Evolutionary conservation across 2,329 filamentous ascomycete genomes (phyloP).

Genomic region (Drechslerella dactyloides): DNA sequence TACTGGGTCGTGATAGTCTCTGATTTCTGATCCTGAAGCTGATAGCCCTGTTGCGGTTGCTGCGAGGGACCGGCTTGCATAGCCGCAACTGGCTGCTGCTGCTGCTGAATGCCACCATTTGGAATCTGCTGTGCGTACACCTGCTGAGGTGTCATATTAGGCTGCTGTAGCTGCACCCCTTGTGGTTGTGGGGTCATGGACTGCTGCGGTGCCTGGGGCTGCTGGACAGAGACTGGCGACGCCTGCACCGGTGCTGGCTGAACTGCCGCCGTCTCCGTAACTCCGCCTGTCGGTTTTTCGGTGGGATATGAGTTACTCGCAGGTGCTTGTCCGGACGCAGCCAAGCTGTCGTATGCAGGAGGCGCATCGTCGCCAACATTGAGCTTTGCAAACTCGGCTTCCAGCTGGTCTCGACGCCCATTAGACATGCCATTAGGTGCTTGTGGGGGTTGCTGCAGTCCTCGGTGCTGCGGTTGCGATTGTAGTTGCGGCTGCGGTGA

Average conservation of each 20-base stretch:
- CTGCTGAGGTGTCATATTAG: constrained; percentile 51
- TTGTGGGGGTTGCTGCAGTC: constrained; percentile 9
- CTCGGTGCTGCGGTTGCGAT: not conserved
- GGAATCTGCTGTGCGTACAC: constrained; percentile 53
- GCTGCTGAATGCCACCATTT: constrained; percentile 57
- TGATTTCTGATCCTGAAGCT: constrained; percentile 56
- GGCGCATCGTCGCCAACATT: constrained; percentile 78
- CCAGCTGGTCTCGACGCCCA: constrained; percentile 45
- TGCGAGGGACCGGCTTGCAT: constrained; percentile 64
- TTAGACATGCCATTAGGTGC: not conserved
- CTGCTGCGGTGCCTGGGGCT: constrained; percentile 46
- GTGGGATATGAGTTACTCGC: constrained; percentile 33
- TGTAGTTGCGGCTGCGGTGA: constrained; percentile 20
- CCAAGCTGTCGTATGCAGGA: constrained; percentile 88
- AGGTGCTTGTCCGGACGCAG: constrained; percentile 42
- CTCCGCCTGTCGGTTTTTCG: constrained; percentile 28
- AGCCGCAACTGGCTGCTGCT: constrained; percentile 54
- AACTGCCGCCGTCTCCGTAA: not conserved
- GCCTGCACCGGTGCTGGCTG: constrained; percentile 15
- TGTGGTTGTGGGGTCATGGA: constrained; percentile 48
- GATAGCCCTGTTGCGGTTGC: constrained; percentile 60
- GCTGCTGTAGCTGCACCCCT: constrained; percentile 47
- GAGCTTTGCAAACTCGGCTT: constrained; percentile 54
- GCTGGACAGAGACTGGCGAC: constrained; percentile 29
- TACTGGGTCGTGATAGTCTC: constrained; percentile 58